Evolutionary conservation across 179 eudicot species (phyloP), one percentile per base, ranked within the genome.

Genomic region (Beta lomatogona): DNA sequence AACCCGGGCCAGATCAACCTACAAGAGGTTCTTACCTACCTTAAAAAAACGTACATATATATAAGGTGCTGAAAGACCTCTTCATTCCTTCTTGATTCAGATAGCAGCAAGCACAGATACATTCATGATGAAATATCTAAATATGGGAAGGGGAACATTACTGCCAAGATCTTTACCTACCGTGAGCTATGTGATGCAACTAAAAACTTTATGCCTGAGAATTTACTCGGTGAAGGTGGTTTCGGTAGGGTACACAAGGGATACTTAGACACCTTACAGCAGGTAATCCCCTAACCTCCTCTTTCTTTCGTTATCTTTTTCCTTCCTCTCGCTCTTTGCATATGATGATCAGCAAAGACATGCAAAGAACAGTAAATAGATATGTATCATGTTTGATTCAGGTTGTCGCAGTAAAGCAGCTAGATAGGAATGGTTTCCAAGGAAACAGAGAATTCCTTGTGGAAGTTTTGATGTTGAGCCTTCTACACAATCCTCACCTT

Each of bases 201-300:
- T 22, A 71, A 88, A 1, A 86, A 92, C 83, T 93, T 93, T 81
- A 68, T 82, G 8, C 45, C 80, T 4, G 82, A 89, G 3, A 70
- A 70, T 76, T 76, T 93, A 78, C 68, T 93, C 15, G 97, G 97
- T 22, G 92, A 91, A 86, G 97, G 97, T 36, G 97, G 97, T 22
- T 93, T 91, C 25, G 97, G 97, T 28, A 87, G 86, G 81, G 97
- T 93, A 69, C 90, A 93, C 91, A 92, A 88, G 87, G 95, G 92
- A 44, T 83, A 77, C 80, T 48, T 91, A n/a, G 53, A 82, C 53
- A 81, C 67, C 57, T 75, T 77, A 76, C 83, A 89, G 64, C 89
- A 81, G 79, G 91, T 89, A 79, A 73, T 22, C 55, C 12, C 4
- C 58, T 16, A 41, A 9, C 15, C 5, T 71, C 41, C 6, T 6